Conservation (phyloP, 73 alveolate species). For the Paramecium biaurelia region DNA sequence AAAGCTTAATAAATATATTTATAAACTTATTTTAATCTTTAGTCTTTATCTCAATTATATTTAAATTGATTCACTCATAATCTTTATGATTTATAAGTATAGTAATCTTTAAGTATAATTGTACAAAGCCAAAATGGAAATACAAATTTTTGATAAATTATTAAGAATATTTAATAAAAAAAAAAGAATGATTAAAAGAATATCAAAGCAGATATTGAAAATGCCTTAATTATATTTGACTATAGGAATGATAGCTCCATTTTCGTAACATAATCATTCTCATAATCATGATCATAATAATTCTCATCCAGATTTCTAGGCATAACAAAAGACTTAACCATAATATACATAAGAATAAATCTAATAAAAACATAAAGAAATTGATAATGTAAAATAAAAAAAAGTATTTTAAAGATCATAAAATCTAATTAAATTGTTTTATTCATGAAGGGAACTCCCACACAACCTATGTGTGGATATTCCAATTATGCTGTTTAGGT, state of each 20-base stretch:
- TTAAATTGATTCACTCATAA: neutral
- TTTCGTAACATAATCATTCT: neutral
- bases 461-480: conserved; percentile 88
- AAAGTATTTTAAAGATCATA: neutral
- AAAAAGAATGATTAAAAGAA: neutral
- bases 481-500: conserved; percentile 78
- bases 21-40: neutral
- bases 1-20: neutral
- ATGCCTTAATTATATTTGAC: neutral
- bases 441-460: conserved; percentile 90
- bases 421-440: conserved; percentile 76
- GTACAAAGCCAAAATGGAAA: no score
- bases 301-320: neutral
- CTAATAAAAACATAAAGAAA: neutral
- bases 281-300: neutral
- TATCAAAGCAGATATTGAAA: neutral
- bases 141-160: neutral
- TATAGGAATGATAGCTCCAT: neutral
- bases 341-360: neutral
- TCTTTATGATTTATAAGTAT: no score
- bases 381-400: neutral
- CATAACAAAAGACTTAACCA: conserved; percentile 22
- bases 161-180: neutral
- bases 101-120: no score
- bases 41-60: neutral